Conservation (phyloP, 371 early-diverging fungal genomes). For the Nematocida parisii region DNA sequence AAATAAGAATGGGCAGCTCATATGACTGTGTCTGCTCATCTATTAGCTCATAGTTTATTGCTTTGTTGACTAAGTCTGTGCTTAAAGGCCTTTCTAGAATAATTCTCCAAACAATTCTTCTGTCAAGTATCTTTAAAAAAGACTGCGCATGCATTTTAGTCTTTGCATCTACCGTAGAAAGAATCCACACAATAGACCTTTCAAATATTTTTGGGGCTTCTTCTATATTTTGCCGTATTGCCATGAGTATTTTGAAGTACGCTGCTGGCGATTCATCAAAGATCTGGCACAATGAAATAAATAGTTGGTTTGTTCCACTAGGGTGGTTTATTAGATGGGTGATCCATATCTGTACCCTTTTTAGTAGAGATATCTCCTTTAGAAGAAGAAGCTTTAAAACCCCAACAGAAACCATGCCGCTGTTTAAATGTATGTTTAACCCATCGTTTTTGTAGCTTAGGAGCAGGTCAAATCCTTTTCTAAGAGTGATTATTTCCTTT, state of each 20-base stretch:
- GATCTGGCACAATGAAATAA: not conserved
- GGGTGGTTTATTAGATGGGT: not conserved
- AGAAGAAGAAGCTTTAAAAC: slow-evolving; percentile 61
- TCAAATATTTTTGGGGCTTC: slow-evolving; percentile 8
- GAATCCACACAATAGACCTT: slow-evolving; percentile 4
- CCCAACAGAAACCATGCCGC: slow-evolving; percentile 23
- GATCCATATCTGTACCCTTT: slow-evolving; percentile 65
- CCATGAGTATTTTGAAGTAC: slow-evolving; percentile 49
- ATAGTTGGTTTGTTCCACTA: not conserved
- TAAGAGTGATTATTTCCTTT: slow-evolving; percentile 48
- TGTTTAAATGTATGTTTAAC: slow-evolving; percentile 40
- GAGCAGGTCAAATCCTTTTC: slow-evolving; percentile 51
- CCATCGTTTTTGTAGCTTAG: slow-evolving; percentile 50
- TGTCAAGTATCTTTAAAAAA: slow-evolving; percentile 31
- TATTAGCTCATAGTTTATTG: slow-evolving; percentile 14
- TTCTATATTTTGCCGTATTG: slow-evolving; percentile 38
- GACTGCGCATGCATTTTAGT: not conserved
- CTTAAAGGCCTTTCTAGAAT: not conserved
- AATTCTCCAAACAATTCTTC: slow-evolving; percentile 29
- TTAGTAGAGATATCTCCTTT: slow-evolving; percentile 65
- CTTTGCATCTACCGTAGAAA: not conserved
- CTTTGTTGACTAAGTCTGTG: slow-evolving; percentile 10
- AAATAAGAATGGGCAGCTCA: slow-evolving; percentile 31
- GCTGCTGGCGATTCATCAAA: not conserved
- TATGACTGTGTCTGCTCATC: slow-evolving; percentile 10